Evolutionary conservation across 2,329 filamentous ascomycete genomes (phyloP), one percentile per base, ranked within the genome.

Genomic region (Colletotrichum tropicale): DNA sequence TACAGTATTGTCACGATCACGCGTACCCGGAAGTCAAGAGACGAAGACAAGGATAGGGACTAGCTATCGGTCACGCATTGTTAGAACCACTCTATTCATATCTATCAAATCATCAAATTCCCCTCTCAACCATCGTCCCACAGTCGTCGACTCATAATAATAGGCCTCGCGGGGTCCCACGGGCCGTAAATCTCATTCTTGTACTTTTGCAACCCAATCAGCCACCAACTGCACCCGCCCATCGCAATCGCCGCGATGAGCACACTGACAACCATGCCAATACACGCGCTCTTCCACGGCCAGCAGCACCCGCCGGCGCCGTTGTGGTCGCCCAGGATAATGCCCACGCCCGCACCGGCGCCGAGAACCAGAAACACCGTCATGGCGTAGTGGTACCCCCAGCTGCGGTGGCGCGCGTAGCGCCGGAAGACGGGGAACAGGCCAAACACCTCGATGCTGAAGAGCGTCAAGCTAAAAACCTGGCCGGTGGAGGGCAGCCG

Each of bases 121-220:
- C 30, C 0, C 30, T 18, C 15, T 34, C 48, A 74, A 8, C 66
- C 66, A 21, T 88, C 86, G 66, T 88, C 86, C 89, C 90, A 91
- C 70, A 89, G 86, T 77, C 89, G 87, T 74, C 92, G 88, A 80
- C 93, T 93, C 81, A 95, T 92, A 77, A 97, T 96, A 71, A 97
- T 91, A 12, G 97, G 97, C 82, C 96, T 90, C 8, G 97, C 97
- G 24, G 96, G 96, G 86, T 99, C 97, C 97, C 97, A 99, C 2
- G 97, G 97, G 58, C 97, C 97, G 81, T 96, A 95, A 79, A 99
- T 98, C 86, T 98, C 97, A 83, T 98, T 98, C 88, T 99, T 99
- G 86, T 98, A 99, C 86, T 98, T 96, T 86, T 99, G 97, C 84
- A 99, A 85, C 10, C 96, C 95, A 81, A 99, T 98, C 77, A 99